phyloP scores from a whole-genome alignment of 495 filamentous ascomycete species.

The Aspergillus egyptiacus region DNA sequence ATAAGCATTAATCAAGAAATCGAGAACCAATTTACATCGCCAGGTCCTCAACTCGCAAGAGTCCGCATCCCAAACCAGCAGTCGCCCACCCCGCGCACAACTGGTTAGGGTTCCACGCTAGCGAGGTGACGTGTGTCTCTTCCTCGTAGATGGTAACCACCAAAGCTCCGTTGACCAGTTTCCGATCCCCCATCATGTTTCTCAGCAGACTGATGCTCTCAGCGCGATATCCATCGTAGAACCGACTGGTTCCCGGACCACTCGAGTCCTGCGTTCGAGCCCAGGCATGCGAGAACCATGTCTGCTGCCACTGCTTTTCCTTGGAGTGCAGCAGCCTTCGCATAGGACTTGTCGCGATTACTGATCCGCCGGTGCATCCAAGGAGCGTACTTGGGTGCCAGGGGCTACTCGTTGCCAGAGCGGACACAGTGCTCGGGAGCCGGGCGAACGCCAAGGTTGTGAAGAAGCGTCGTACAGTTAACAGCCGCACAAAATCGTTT shows the following conservation, averaged over 20 bases:
- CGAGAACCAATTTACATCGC: slow-evolving; percentile 30
- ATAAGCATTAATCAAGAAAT: no score
- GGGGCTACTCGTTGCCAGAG: slow-evolving; percentile 35
- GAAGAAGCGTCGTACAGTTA: slow-evolving; percentile 53
- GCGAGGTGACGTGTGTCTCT: slow-evolving; percentile 45
- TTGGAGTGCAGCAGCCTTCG: slow-evolving; percentile 49
- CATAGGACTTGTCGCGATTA: slow-evolving; percentile 51
- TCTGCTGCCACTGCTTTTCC: slow-evolving; percentile 49
- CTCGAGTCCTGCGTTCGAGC: slow-evolving; percentile 26
- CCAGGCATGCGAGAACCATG: slow-evolving; percentile 62
- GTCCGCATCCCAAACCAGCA: slow-evolving; percentile 55
- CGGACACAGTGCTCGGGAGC: slow-evolving; percentile 35
- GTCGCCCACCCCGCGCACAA: slow-evolving; percentile 58
- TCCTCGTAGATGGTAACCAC: slow-evolving; percentile 54
- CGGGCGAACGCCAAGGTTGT: slow-evolving; percentile 36
- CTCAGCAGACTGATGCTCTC: slow-evolving; percentile 36
- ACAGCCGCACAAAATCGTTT: slow-evolving; percentile 46
- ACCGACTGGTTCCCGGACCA: slow-evolving; percentile 43
- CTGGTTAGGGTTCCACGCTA: slow-evolving; percentile 65
- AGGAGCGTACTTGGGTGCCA: slow-evolving; percentile 51
- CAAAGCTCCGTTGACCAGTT: slow-evolving; percentile 31
- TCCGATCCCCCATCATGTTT: slow-evolving; percentile 27
- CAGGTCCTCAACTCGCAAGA: slow-evolving; percentile 65
- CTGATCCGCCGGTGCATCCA: slow-evolving; percentile 53
- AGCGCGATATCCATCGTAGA: slow-evolving; percentile 54